Evolutionary conservation across 1,284 basidiomycete species (phyloP).

Genomic region (Ustilago crameri): DNA sequence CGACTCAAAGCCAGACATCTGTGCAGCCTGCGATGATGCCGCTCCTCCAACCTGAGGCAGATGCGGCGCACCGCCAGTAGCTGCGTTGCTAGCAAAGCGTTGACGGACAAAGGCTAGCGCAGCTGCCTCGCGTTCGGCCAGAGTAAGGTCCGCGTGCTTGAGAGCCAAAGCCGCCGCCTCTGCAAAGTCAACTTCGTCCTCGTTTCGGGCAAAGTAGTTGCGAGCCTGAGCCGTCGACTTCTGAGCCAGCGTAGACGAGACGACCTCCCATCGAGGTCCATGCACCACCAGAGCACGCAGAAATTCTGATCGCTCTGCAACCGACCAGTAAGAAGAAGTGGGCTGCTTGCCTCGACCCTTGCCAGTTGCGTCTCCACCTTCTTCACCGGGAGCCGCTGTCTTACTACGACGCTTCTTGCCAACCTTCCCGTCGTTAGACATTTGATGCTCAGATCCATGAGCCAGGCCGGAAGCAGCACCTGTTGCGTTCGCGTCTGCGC

Average conservation of each 20-base stretch:
- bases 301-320: conserved; percentile 73
- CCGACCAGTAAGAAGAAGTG: conserved; percentile 72
- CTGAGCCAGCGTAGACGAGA: conserved; percentile 78
- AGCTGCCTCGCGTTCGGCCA: conserved; percentile 40
- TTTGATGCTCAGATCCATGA: conserved; percentile 2
- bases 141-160: conserved; percentile 44
- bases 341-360: conserved; percentile 50
- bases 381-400: conserved; percentile 25
- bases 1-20: conserved; percentile 5
- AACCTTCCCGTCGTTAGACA: conserved; percentile 22
- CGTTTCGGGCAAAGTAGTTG: conserved; percentile 73
- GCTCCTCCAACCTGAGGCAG: conserved; percentile 6
- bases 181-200: conserved; percentile 58
- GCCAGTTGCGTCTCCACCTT: conserved; percentile 20
- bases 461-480: conserved; percentile 6
- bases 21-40: not conserved
- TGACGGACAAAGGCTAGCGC: conserved; percentile 46
- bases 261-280: conserved; percentile 80
- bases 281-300: conserved; percentile 76
- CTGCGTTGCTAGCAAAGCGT: conserved; percentile 26
- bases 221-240: conserved; percentile 83
- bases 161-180: conserved; percentile 59
- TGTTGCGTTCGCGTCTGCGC: not conserved
- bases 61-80: conserved; percentile 3
- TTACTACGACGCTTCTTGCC: conserved; percentile 45